Conservation (phyloP, 1,284 basidiomycete genomes). For the Lentinula novae-zelandiae region DNA sequence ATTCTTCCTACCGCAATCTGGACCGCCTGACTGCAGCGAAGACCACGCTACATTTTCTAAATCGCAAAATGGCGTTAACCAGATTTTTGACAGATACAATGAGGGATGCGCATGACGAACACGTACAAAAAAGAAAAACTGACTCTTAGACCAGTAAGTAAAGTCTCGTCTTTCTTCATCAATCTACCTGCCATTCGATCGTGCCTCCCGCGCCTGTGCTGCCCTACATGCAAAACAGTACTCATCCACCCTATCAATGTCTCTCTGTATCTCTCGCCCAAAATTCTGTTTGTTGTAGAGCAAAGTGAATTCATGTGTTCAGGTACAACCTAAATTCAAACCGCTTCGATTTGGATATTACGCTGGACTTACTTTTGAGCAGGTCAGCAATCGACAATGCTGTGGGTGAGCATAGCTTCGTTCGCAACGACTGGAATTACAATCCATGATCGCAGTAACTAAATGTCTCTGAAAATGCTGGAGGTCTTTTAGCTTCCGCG, state of each 20-base stretch:
- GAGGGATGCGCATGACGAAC: background rate
- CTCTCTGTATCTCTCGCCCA: slow-evolving; percentile 50
- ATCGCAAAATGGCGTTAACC: background rate
- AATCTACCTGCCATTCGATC: background rate
- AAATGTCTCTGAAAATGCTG: slow-evolving; percentile 74
- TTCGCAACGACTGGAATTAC: slow-evolving; percentile 56
- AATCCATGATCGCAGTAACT: slow-evolving; percentile 66
- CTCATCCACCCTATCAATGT: slow-evolving; percentile 54
- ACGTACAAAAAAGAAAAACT: background rate
- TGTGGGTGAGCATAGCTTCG: slow-evolving; percentile 58
- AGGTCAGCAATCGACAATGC: slow-evolving; percentile 46
- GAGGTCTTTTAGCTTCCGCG: background rate
- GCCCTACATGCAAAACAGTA: slow-evolving; percentile 51
- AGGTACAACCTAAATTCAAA: background rate
- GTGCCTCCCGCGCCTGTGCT: slow-evolving; percentile 32
- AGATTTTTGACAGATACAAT: background rate
- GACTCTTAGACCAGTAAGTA: background rate
- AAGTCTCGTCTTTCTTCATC: background rate
- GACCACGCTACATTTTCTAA: background rate
- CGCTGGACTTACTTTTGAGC: slow-evolving; percentile 43
- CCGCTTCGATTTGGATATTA: background rate
- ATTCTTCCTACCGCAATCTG: background rate
- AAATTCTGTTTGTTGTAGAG: slow-evolving; percentile 37
- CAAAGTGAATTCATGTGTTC: background rate
- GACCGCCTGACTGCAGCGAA: background rate